Percentiles rank a stretch among this genome's conserved stretches.
These are phyloP conservation scores for Crithidia acanthocephali DNA, from an alignment of 208 protist species.

Conservation along the genomic window DNA sequence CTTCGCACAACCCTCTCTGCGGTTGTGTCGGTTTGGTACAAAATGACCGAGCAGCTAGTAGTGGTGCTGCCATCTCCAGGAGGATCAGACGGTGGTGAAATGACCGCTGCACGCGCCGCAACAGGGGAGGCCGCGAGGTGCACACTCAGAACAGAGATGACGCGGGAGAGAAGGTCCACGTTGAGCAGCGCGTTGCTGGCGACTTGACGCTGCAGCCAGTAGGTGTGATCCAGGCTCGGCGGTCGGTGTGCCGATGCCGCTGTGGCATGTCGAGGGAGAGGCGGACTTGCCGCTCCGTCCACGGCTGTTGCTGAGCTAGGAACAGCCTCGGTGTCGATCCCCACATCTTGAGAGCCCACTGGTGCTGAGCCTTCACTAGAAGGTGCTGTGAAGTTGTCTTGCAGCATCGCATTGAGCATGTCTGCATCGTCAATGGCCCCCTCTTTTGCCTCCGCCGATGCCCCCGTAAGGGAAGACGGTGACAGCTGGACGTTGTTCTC, in stretches of 20 bases:
- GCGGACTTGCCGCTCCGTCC: too few species aligned
- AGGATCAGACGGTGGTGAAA: neutral
- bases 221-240: conserved; percentile 59
- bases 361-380: too few species aligned
- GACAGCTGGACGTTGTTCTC: too few species aligned
- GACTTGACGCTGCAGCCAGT: conserved; percentile 87
- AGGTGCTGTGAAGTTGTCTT: conserved; percentile 9
- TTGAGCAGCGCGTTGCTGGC: conserved; percentile 54
- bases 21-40: conserved; percentile 20
- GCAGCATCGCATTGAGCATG: conserved; percentile 14
- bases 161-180: conserved; percentile 54
- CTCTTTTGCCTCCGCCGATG: neutral
- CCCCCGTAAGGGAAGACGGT: neutral
- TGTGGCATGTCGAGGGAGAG: neutral
- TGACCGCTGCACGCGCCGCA: too few species aligned
- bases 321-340: neutral
- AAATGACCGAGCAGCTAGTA: conserved; percentile 7
- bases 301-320: too few species aligned
- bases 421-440: conserved; percentile 9
- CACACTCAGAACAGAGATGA: conserved; percentile 40
- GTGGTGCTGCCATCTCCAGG: neutral
- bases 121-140: conserved; percentile 30
- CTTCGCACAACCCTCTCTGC: neutral
- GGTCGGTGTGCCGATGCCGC: conserved; percentile 5
- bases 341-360: too few species aligned